These are phyloP conservation scores for Agaricus blazei DNA, from an alignment of 768 basidiomycete genomes.

Conservation along the genomic window DNA sequence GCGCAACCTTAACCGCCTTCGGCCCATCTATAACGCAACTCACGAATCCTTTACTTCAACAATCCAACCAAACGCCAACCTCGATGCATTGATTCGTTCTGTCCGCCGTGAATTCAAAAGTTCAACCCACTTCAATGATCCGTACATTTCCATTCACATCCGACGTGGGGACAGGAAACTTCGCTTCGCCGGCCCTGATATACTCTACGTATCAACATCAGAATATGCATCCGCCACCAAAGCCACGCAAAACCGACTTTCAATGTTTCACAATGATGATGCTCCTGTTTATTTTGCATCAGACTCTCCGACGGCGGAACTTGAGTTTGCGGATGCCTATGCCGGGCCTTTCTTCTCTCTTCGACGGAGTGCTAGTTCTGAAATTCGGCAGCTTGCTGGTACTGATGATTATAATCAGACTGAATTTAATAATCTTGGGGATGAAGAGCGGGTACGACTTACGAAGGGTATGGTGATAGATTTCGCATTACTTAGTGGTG, in stretches of 20 bases:
- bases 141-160: slow-evolving; percentile 57
- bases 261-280: slow-evolving; percentile 11
- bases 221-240: slow-evolving; percentile 42
- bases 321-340: slow-evolving; percentile 38
- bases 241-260: slow-evolving; percentile 35
- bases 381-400: slow-evolving; percentile 45
- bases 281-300: slow-evolving; percentile 55
- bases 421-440: slow-evolving; percentile 37
- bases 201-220: slow-evolving; percentile 39
- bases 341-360: slow-evolving; percentile 41
- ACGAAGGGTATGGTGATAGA: slow-evolving; percentile 67
- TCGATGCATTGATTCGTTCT: slow-evolving; percentile 38
- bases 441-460: slow-evolving; percentile 36
- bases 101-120: slow-evolving; percentile 41
- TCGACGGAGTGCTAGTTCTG: slow-evolving; percentile 31
- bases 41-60: slow-evolving; percentile 42
- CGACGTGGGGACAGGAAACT: slow-evolving; percentile 57
- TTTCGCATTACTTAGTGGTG: slow-evolving; percentile 58
- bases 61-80: slow-evolving; percentile 49
- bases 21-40: slow-evolving; percentile 47
- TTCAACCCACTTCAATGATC: slow-evolving; percentile 4
- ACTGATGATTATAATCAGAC: slow-evolving; percentile 49
- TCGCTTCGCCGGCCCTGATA: slow-evolving; percentile 34
- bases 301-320: slow-evolving; percentile 43
- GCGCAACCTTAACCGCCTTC: slow-evolving; percentile 48